Evolutionary conservation across 1,284 basidiomycete genomes (phyloP).

Genomic region (Cutaneotrichosporon cutaneum): DNA sequence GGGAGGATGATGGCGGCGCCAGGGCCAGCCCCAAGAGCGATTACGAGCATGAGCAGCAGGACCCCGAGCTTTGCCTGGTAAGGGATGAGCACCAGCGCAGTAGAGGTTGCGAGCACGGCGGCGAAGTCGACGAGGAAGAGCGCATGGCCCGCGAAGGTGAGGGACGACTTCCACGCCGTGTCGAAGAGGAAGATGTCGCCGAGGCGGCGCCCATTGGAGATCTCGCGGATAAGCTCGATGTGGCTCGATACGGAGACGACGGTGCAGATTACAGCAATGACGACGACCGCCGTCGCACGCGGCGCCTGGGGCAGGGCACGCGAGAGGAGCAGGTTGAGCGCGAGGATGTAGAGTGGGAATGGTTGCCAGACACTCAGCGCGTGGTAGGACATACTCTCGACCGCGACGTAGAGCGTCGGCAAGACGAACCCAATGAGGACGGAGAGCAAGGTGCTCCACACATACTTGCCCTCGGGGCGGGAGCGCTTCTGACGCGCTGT

Average conservation of each 20-base stretch:
- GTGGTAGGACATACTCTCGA: slow-evolving; percentile 5
- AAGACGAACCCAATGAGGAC: slow-evolving; percentile 4
- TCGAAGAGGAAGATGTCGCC: slow-evolving; percentile 16
- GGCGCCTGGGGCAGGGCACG: slow-evolving; percentile 4
- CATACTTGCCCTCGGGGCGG: slow-evolving; percentile 13
- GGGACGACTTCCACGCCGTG: not conserved
- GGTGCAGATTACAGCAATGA: slow-evolving; percentile 7
- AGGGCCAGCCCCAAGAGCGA: slow-evolving; percentile 10
- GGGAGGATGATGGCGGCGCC: slow-evolving; percentile 18
- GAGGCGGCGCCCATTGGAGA: slow-evolving; percentile 1
- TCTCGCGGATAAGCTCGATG: slow-evolving; percentile 11
- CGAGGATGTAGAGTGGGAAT: slow-evolving; percentile 22
- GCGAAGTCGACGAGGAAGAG: slow-evolving; percentile 18
- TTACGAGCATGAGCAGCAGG: slow-evolving; percentile 1
- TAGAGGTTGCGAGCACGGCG: slow-evolving; percentile 5
- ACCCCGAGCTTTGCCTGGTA: not conserved
- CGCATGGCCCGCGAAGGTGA: slow-evolving; percentile 16
- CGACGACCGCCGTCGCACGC: slow-evolving; percentile 6
- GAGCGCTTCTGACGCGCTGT: not conserved
- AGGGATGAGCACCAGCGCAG: not conserved
- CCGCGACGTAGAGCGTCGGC: slow-evolving; percentile 9
- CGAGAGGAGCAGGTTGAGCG: slow-evolving; percentile 14
- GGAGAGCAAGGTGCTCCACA: slow-evolving; percentile 15
- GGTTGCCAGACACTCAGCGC: slow-evolving; percentile 21
- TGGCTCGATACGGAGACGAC: slow-evolving; percentile 6